Evolutionary conservation across 257 asterid species (phyloP).

Genomic region (Thymus mandschuricus): DNA sequence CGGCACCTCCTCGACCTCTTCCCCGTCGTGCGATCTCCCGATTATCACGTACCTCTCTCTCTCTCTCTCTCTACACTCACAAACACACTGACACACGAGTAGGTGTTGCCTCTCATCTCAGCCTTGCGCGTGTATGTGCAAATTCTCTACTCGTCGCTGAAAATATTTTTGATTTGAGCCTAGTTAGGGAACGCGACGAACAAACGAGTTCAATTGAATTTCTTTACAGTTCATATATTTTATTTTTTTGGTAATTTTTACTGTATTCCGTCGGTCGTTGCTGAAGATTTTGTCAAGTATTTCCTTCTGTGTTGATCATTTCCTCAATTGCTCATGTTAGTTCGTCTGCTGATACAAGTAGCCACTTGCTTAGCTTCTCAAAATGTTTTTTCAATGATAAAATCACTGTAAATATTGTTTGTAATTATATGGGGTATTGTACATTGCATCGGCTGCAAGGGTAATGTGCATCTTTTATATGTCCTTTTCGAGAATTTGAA

Average conservation of each 20-base stretch:
- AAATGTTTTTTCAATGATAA: constrained; percentile 1
- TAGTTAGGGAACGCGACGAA: neutral
- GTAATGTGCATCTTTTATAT: constrained; percentile 7
- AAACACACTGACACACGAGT: neutral
- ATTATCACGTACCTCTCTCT: constrained; percentile 52
- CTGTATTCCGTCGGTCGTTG: neutral
- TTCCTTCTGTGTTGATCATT: neutral
- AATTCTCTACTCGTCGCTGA: constrained; percentile 13
- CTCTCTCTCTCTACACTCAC: neutral
- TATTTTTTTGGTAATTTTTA: neutral
- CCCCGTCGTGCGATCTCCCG: constrained; percentile 71
- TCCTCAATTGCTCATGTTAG: neutral
- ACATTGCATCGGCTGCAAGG: constrained; percentile 17
- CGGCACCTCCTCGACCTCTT: constrained; percentile 64
- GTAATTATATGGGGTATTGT: neutral
- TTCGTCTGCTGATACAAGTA: neutral
- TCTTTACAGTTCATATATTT: neutral
- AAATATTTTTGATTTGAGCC: neutral
- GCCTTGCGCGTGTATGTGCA: neutral
- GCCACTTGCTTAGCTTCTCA: neutral
- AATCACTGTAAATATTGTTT: neutral
- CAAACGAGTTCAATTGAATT: neutral
- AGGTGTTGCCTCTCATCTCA: neutral
- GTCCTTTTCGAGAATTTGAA: constrained; percentile 7
- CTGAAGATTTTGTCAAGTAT: neutral